phyloP scores from a whole-genome alignment of 192 early-diverging fungal genomes.

The Phlyctochytrium planicorne region DNA sequence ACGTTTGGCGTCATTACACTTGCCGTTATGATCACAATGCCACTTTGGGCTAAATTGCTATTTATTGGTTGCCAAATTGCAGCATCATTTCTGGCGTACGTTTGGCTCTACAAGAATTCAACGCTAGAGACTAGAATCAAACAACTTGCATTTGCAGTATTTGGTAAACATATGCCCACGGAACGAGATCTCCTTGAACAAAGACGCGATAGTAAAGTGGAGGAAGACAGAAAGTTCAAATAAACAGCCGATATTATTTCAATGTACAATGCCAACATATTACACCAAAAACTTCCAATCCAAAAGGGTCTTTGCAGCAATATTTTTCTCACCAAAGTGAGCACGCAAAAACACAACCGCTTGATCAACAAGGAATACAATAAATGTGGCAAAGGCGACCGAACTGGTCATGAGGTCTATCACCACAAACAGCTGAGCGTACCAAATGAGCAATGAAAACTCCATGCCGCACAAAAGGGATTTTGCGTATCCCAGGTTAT shows the following conservation, averaged over 20 bases:
- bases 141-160: background rate
- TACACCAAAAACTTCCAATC: conserved; percentile 55
- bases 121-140: background rate
- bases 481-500: conserved; percentile 19
- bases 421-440: conserved; percentile 35
- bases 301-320: conserved; percentile 42
- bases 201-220: background rate
- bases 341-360: conserved; percentile 29
- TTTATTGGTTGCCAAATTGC: background rate
- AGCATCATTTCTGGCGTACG: background rate
- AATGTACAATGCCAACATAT: too few species aligned
- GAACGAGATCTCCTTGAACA: background rate
- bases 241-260: too few species aligned
- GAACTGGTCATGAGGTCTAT: conserved; percentile 23
- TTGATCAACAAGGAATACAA: conserved; percentile 36
- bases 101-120: background rate
- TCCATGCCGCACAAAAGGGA: conserved; percentile 45
- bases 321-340: conserved; percentile 48
- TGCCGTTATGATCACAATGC: background rate
- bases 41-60: background rate
- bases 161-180: background rate
- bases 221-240: too few species aligned
- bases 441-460: conserved; percentile 38
- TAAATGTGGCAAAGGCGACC: conserved; percentile 28
- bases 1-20: background rate